These are phyloP conservation scores for Alternaria sp. DNA, from an alignment of 2,329 filamentous ascomycete genomes.

Conservation along the genomic window DNA sequence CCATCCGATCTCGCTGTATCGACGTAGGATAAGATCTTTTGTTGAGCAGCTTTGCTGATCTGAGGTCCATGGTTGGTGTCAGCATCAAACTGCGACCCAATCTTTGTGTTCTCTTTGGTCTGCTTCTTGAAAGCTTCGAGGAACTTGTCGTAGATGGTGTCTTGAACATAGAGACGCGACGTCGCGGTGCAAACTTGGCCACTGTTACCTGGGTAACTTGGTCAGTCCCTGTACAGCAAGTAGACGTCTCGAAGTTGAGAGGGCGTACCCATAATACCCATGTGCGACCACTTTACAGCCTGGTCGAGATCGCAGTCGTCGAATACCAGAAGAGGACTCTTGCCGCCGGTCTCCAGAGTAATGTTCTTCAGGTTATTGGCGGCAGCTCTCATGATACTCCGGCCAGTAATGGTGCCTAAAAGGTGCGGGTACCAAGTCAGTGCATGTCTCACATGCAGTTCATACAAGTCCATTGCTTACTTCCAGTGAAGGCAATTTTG, in stretches of 20 bases:
- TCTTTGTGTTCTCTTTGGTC: constrained; percentile 46
- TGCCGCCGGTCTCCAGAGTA: neutral
- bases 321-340: neutral
- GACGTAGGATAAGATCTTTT: too few relatives aligned
- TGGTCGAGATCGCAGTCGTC: constrained; percentile 1
- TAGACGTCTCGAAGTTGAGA: neutral
- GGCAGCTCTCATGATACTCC: neutral
- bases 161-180: constrained; percentile 69
- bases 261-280: neutral
- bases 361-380: neutral
- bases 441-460: too few relatives aligned
- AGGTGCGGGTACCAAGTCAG: too few relatives aligned
- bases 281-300: neutral
- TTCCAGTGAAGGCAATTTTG: constrained; percentile 69
- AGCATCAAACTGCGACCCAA: too few relatives aligned
- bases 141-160: constrained; percentile 57
- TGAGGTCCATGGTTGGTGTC: constrained; percentile 52
- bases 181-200: constrained; percentile 31
- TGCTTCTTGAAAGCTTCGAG: constrained; percentile 55
- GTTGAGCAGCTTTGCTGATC: constrained; percentile 38
- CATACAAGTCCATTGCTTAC: constrained; percentile 35
- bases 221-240: constrained; percentile 1
- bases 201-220: too few relatives aligned
- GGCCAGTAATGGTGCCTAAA: too few relatives aligned
- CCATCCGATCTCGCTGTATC: too few relatives aligned